Evolutionary conservation across 139 green algal genomes (phyloP).

Genomic region (Coelastrella sp.): DNA sequence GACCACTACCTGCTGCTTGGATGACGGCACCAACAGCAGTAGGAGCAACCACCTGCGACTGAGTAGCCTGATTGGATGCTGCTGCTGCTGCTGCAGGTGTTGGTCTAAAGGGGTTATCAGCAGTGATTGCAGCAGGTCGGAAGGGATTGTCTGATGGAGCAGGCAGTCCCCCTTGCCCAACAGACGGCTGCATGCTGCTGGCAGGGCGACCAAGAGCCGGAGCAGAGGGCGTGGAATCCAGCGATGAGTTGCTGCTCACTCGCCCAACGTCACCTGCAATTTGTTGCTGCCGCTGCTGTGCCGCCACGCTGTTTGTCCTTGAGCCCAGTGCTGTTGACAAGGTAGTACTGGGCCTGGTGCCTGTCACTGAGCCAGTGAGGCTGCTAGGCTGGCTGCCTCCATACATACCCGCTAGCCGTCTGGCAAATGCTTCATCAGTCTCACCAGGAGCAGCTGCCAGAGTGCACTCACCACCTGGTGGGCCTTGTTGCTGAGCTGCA

Average conservation of each 20-base stretch:
- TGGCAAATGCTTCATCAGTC: conserved; percentile 37
- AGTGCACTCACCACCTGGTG: not conserved
- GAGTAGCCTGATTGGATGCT: no score
- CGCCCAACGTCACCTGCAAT: not conserved
- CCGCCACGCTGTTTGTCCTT: not conserved
- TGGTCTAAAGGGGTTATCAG: not conserved
- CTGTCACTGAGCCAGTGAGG: not conserved
- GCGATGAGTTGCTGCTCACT: not conserved
- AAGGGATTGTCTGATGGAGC: conserved; percentile 18
- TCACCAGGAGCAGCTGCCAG: conserved; percentile 41
- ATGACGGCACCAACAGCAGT: no score
- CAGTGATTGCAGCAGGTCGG: not conserved
- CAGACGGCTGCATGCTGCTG: no score
- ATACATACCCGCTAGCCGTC: not conserved
- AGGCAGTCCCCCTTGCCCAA: not conserved
- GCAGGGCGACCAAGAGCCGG: not conserved
- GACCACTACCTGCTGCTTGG: no score
- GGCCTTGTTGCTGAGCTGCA: conserved; percentile 4
- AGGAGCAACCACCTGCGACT: not conserved
- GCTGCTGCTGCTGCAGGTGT: no score
- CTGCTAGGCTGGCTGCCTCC: not conserved
- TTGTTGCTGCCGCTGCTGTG: conserved; percentile 3
- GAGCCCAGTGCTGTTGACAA: not conserved
- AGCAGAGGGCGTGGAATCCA: not conserved
- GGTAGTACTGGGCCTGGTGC: not conserved